A percentile compares a stretch with the other conserved stretches of the same genome.
Conservation (phyloP, 768 basidiomycete species). For the Xerocomellus amylosporus region DNA sequence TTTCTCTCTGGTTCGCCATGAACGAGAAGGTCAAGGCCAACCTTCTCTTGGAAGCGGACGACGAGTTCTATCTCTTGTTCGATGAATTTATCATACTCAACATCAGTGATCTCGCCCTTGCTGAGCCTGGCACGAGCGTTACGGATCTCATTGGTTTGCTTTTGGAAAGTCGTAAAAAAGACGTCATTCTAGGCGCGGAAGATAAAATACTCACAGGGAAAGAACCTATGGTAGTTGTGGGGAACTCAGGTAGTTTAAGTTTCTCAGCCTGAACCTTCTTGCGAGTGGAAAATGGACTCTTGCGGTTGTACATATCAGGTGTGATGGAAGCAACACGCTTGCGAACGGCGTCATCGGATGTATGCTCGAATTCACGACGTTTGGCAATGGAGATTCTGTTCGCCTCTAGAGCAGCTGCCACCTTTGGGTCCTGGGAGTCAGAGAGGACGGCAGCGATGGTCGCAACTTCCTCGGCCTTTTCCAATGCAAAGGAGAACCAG, state of each 20-base stretch:
- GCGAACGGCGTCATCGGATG: conserved; percentile 91
- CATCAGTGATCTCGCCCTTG: conserved; percentile 84
- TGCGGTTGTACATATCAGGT: conserved; percentile 78
- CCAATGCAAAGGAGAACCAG: conserved; percentile 98
- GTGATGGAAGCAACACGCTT: conserved; percentile 94
- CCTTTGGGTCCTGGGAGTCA: conserved; percentile 72
- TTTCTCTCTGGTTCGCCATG: conserved; percentile 99
- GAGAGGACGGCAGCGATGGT: conserved; percentile 82
- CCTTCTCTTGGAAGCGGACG: conserved; percentile 95
- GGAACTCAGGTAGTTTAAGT: conserved; percentile 93
- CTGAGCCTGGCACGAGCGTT: conserved; percentile 90
- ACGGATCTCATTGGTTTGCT: conserved; percentile 99
- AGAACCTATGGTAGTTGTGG: conserved; percentile 97
- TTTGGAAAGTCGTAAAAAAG: conserved; percentile 14
- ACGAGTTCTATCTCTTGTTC: conserved; percentile 94
- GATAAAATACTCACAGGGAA: conserved; percentile 67
- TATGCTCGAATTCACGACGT: conserved; percentile 91
- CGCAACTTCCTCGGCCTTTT: conserved; percentile 92
- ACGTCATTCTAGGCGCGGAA: background rate
- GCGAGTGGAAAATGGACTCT: conserved; percentile 84
- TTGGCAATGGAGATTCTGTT: conserved; percentile 90
- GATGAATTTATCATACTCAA: conserved; percentile 95
- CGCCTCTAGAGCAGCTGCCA: conserved; percentile 75
- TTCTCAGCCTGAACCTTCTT: conserved; percentile 86
- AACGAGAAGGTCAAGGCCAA: conserved; percentile 94